Conservation (phyloP, 1,284 basidiomycete genomes). For the Naganishia albida region DNA sequence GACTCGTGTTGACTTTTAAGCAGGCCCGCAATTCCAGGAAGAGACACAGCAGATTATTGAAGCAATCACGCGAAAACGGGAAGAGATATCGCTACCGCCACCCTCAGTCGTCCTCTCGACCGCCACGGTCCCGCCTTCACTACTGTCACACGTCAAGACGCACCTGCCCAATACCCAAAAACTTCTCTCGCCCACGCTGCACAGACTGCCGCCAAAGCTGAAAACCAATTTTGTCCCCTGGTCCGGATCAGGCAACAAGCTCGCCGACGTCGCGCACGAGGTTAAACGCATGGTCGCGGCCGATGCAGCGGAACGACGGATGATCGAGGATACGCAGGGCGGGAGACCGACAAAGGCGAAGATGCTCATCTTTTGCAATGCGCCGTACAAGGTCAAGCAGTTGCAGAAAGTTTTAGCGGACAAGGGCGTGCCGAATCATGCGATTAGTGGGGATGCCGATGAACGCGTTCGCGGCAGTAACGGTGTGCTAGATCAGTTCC, state of each 20-base stretch:
- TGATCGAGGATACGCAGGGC: slow-evolving; percentile 10
- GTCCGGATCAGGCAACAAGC: slow-evolving; percentile 70
- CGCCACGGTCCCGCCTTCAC: slow-evolving; percentile 78
- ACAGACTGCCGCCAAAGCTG: slow-evolving; percentile 70
- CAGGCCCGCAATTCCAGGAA: slow-evolving; percentile 76
- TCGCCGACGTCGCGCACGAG: slow-evolving; percentile 72
- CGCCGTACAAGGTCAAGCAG: slow-evolving; percentile 32
- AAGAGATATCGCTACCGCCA: slow-evolving; percentile 37
- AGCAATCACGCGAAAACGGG: slow-evolving; percentile 31
- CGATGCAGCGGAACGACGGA: slow-evolving; percentile 58
- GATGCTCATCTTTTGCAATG: slow-evolving; percentile 34
- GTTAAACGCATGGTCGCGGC: slow-evolving; percentile 72
- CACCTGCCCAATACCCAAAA: slow-evolving; percentile 56
- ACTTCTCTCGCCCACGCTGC: slow-evolving; percentile 74
- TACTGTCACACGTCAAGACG: slow-evolving; percentile 46
- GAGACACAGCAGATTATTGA: slow-evolving; percentile 68
- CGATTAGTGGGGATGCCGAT: slow-evolving; percentile 62
- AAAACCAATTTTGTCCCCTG: slow-evolving; percentile 70
- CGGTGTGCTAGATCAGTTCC: slow-evolving; percentile 67
- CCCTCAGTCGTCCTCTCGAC: slow-evolving; percentile 74
- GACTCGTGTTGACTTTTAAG: neutral
- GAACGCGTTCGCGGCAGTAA: slow-evolving; percentile 67
- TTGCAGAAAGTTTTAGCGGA: slow-evolving; percentile 61
- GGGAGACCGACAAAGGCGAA: slow-evolving; percentile 19
- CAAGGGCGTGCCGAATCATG: slow-evolving; percentile 66